Percentiles rank a stretch among this genome's conserved stretches.
phyloP scores from a whole-genome alignment of 1,139 yeast species.

The Sugiyamaella pinicola region DNA sequence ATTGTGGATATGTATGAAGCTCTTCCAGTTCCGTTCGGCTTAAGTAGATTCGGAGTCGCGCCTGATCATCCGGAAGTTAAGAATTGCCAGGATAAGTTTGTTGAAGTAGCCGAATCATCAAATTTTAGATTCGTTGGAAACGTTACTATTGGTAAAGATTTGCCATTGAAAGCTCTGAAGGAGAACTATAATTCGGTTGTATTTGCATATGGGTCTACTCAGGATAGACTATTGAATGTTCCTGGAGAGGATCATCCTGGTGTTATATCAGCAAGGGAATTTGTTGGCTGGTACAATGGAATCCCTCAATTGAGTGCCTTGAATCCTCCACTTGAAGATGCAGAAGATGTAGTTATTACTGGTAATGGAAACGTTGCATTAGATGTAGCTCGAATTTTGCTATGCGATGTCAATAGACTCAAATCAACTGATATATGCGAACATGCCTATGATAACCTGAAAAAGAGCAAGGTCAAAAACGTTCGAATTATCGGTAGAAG shows the following conservation, averaged over 20 bases:
- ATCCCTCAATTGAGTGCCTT: conserved; percentile 60
- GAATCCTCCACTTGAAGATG: conserved; percentile 59
- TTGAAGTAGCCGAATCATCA: conserved; percentile 53
- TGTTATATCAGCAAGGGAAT: conserved; percentile 79
- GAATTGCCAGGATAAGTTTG: conserved; percentile 70
- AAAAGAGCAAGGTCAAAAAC: conserved; percentile 55
- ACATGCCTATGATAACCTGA: conserved; percentile 58
- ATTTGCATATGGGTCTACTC: conserved; percentile 79
- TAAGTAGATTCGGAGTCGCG: conserved; percentile 94
- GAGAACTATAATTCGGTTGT: conserved; percentile 70
- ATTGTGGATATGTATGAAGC: conserved; percentile 63
- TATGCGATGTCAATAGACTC: conserved; percentile 56
- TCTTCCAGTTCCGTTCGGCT: conserved; percentile 87
- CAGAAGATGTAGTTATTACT: conserved; percentile 71
- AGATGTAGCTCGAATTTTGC: conserved; percentile 80
- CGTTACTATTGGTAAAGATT: conserved; percentile 62
- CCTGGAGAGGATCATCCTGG: conserved; percentile 63
- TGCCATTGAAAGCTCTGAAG: conserved; percentile 53
- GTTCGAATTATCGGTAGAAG: conserved; percentile 83
- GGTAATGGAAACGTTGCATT: conserved; percentile 99
- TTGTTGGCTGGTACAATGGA: conserved; percentile 97
- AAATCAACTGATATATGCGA: conserved; percentile 70
- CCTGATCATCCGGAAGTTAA: conserved; percentile 99
- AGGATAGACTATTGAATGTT: conserved; percentile 59
- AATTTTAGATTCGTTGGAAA: conserved; percentile 75